A percentile compares a stretch with the other conserved stretches of the same genome.
phyloP scores from a whole-genome alignment of 2,329 filamentous ascomycete genomes.

The Hansfordia pulvinata region DNA sequence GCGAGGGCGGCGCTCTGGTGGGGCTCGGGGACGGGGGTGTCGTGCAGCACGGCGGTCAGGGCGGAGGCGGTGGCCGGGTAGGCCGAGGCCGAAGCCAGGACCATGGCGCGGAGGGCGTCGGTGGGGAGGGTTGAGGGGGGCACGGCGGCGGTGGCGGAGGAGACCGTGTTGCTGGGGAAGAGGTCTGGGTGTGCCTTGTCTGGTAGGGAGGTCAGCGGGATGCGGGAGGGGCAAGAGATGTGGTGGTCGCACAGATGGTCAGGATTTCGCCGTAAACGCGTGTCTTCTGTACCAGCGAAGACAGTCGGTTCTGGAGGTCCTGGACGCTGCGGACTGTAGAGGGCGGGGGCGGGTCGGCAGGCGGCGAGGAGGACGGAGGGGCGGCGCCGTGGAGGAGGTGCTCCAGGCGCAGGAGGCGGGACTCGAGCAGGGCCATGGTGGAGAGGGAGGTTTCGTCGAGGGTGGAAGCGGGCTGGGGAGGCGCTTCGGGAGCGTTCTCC shows the following conservation, averaged over 20 bases:
- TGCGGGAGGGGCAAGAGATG: neutral
- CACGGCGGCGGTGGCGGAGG: constrained; percentile 24
- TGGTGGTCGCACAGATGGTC: constrained; percentile 37
- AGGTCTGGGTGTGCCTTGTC: constrained; percentile 40
- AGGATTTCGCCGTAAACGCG: constrained; percentile 46
- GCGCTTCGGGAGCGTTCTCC: too few relatives aligned
- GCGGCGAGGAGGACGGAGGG: constrained; percentile 19
- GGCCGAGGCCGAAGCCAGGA: constrained; percentile 40
- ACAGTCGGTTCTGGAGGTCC: constrained; percentile 40
- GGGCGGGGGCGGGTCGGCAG: constrained; percentile 23
- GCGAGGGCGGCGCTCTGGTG: constrained; percentile 41
- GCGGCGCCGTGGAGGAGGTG: constrained; percentile 40
- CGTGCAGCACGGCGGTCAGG: constrained; percentile 39
- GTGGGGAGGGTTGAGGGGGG: constrained; percentile 37
- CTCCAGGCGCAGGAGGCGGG: constrained; percentile 45
- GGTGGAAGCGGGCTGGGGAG: constrained; percentile 10
- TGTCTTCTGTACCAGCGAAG: constrained; percentile 31
- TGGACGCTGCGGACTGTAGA: constrained; percentile 30
- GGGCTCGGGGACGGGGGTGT: constrained; percentile 43
- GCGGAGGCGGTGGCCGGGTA: constrained; percentile 43
- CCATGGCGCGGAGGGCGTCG: constrained; percentile 37
- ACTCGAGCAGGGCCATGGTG: constrained; percentile 42
- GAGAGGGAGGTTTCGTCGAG: constrained; percentile 39
- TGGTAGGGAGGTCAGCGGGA: constrained; percentile 12
- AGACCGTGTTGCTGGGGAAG: too few relatives aligned